Evolutionary conservation across 2,329 filamentous ascomycete genomes (phyloP).

Genomic region (Diaporthe velutina): DNA sequence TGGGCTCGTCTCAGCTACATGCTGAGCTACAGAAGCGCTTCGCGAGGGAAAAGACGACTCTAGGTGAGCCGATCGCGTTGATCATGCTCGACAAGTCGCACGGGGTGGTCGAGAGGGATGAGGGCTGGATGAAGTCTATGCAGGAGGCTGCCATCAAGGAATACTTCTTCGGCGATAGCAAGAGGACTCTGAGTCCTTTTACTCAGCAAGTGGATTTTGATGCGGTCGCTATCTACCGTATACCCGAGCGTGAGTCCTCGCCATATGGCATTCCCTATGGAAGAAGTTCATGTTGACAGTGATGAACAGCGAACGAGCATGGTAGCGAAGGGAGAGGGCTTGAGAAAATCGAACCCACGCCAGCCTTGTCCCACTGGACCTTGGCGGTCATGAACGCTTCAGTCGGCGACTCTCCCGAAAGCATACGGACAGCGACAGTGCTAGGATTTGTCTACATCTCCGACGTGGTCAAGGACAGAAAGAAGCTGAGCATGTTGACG

Average conservation of each 20-base stretch:
- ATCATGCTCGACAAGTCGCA: constrained; percentile 87
- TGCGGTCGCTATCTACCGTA: constrained; percentile 79
- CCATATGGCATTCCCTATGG: too few relatives aligned
- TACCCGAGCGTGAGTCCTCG: constrained; percentile 67
- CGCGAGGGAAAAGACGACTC: constrained; percentile 63
- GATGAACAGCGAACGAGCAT: constrained; percentile 45
- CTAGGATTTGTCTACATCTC: constrained; percentile 95
- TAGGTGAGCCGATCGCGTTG: constrained; percentile 79
- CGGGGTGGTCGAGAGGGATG: constrained; percentile 83
- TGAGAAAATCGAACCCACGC: constrained; percentile 74
- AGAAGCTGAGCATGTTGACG: constrained; percentile 83
- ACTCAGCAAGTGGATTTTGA: constrained; percentile 87
- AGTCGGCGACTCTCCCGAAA: constrained; percentile 75
- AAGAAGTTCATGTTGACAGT: constrained; percentile 15
- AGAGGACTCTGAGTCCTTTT: constrained; percentile 84
- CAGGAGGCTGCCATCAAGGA: constrained; percentile 85
- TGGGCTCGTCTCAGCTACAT: constrained; percentile 83
- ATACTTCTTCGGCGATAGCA: constrained; percentile 92
- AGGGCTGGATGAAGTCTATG: constrained; percentile 78
- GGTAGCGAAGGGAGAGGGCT: constrained; percentile 58
- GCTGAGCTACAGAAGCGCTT: constrained; percentile 81
- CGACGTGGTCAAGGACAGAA: constrained; percentile 88
- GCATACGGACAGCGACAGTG: constrained; percentile 83
- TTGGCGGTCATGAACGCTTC: constrained; percentile 87
- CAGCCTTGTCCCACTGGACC: constrained; percentile 82